Base-by-base conservation (phyloP, 2,329 filamentous ascomycete genomes). In the Neonectria faginata region DNA sequence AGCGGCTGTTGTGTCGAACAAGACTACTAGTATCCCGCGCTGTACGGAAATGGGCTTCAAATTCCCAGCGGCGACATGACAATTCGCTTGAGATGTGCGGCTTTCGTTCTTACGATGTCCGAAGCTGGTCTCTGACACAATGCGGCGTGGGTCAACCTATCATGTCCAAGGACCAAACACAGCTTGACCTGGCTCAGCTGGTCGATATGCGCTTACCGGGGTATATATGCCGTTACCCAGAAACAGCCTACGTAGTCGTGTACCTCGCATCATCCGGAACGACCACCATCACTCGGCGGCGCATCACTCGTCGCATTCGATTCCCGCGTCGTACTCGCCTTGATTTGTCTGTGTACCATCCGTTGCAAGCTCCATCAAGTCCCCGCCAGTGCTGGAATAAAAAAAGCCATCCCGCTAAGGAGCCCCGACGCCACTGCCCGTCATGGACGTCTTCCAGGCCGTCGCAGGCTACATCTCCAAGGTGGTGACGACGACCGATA, bases 401-500 rank as follows among this genome's bases (percentile, higher is more conserved):
- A 50, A 63, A 59, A 53, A 47, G 48, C 55, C 57, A 39, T 36
- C 39, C 41, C 14, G 20, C 54, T 31, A 39, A 31, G 53, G 39
- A 10, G 9, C 52, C 39, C 44, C 39, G 51, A 29, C n/a, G 14
- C 54, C 41, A 20, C 56, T 54, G 27, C n/a, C 57, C 79, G 84
- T 70, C 73, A 99, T 99, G 96, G 96, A 99, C 78, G 90, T 98
- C 75, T 92, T 97, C 67, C 92, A 97, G 78, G 93, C 94, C 71
- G 91, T 97, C 77, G 91, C 94, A 74, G 92, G 93, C 82, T 99
- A 99, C 85, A 91, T 99, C 85, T 91, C 91, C 79, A 97, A 94
- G 87, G 97, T 99, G 89, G 90, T 98, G 79, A 91, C 93, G 70
- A 75, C 78, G 48, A 69, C 74, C 20, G 94, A 97, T 81, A 85